Percentiles rank a stretch among this genome's conserved stretches.
Conservation (phyloP, 164 flowering plant genomes). For the Magnolia officinalis region DNA sequence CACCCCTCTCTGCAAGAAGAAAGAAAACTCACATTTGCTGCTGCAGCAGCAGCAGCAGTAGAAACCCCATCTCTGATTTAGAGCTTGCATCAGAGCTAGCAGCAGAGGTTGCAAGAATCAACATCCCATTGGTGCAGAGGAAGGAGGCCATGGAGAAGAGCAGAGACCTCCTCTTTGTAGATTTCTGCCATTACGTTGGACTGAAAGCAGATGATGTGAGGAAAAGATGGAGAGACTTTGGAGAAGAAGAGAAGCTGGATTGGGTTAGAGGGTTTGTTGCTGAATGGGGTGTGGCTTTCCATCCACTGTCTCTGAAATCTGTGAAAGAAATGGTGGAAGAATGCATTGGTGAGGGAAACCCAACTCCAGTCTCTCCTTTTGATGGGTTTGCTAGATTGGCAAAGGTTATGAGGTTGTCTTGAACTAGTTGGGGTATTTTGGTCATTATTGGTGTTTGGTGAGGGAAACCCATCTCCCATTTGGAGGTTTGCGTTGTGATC, state of each 20-base stretch:
- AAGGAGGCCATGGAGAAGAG: slow-evolving; percentile 71
- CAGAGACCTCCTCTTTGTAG: slow-evolving; percentile 50
- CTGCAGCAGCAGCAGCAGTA: slow-evolving; percentile 14
- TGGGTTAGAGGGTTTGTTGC: slow-evolving; percentile 55
- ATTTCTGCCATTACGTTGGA: slow-evolving; percentile 40
- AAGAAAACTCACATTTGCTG: slow-evolving; percentile 11
- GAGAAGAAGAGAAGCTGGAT: slow-evolving; percentile 51
- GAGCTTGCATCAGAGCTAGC: slow-evolving; percentile 49
- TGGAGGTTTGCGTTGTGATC: no score
- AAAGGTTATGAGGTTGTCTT: slow-evolving; percentile 17
- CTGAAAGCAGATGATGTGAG: slow-evolving; percentile 44
- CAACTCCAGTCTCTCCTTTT: slow-evolving; percentile 7
- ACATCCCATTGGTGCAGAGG: slow-evolving; percentile 29
- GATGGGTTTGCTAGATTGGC: slow-evolving; percentile 15
- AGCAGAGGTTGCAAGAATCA: slow-evolving; percentile 34
- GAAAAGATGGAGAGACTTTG: slow-evolving; percentile 51
- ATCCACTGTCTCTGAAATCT: slow-evolving; percentile 70
- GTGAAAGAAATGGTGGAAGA: slow-evolving; percentile 74
- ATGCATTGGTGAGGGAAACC: slow-evolving; percentile 28
- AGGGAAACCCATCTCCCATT: no score
- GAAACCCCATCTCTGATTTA: slow-evolving; percentile 31
- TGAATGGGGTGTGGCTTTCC: slow-evolving; percentile 65
- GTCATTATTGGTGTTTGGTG: no score
- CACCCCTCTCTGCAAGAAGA: background rate
- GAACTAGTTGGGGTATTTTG: no score